phyloP scores from a whole-genome alignment of 75 land plant genomes.

The Pinus tabuliformis region DNA sequence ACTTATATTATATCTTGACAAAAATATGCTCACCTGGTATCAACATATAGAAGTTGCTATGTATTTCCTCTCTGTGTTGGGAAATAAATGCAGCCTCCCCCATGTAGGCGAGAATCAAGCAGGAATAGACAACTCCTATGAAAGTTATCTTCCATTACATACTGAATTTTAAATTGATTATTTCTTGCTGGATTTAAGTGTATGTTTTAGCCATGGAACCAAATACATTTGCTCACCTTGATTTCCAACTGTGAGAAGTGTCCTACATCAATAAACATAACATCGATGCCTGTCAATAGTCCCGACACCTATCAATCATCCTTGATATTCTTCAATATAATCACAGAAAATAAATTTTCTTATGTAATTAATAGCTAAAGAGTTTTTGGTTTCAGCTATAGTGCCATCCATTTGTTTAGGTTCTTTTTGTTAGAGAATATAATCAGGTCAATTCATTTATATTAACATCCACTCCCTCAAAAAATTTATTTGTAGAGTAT shows the following conservation, averaged over 20 bases:
- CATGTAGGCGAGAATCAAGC: constrained; percentile 59
- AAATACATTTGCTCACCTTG: constrained; percentile 15
- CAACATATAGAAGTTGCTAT: constrained; percentile 63
- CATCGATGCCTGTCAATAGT: constrained; percentile 15
- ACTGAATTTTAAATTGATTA: neutral
- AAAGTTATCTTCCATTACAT: constrained; percentile 46
- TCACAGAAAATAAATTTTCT: neutral
- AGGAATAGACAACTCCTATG: constrained; percentile 51
- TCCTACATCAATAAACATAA: constrained; percentile 43
- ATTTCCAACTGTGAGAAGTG: constrained; percentile 32
- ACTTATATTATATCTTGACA: neutral
- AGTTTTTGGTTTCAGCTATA: too few relatives aligned
- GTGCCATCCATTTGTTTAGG: too few relatives aligned
- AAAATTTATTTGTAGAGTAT: too few relatives aligned
- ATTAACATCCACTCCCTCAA: too few relatives aligned
- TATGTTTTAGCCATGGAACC: neutral
- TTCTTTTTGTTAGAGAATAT: too few relatives aligned
- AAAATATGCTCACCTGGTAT: constrained; percentile 46
- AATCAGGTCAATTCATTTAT: too few relatives aligned
- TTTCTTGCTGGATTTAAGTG: neutral
- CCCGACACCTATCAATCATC: constrained; percentile 19
- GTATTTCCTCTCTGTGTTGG: constrained; percentile 41
- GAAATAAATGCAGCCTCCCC: constrained; percentile 88
- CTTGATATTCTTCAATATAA: neutral
- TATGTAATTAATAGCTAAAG: neutral